These are phyloP conservation scores for Eimeria tenella DNA, from an alignment of 169 alveolate genomes.

Conservation along the genomic window DNA sequence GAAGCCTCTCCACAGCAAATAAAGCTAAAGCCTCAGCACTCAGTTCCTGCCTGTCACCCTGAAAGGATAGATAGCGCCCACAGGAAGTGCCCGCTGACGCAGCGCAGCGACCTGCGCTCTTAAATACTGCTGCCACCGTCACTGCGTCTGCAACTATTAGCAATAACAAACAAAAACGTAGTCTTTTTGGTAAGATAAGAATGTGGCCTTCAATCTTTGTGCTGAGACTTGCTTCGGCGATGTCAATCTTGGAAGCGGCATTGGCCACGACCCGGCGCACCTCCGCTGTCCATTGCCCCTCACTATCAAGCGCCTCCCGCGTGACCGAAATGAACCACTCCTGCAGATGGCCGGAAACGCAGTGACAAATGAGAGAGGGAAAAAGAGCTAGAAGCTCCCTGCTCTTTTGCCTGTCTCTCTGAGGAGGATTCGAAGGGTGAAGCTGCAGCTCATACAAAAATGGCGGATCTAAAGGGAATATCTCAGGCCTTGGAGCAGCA, in stretches of 20 bases:
- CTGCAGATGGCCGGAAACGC: neutral
- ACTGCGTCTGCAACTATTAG: neutral
- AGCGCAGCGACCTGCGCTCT: neutral
- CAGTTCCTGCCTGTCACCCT: neutral
- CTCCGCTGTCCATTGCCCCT: constrained; percentile 15
- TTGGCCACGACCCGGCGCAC: neutral
- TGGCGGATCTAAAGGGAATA: neutral
- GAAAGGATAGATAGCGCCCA: neutral
- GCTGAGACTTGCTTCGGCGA: constrained; percentile 21
- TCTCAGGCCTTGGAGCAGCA: neutral
- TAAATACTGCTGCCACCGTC: neutral
- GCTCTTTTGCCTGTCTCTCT: no score
- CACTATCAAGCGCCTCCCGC: neutral
- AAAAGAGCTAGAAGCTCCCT: neutral
- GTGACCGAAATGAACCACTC: neutral
- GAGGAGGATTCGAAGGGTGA: no score
- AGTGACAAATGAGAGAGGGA: neutral
- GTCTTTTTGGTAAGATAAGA: no score
- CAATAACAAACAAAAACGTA: no score
- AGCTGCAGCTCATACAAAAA: neutral
- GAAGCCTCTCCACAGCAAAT: neutral
- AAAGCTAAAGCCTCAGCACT: neutral
- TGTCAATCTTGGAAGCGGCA: neutral
- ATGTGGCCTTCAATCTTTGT: no score
- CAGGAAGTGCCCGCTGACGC: neutral